These are phyloP conservation scores for Fusarium sp. DNA, from an alignment of 2,329 filamentous ascomycete species.

Conservation along the genomic window DNA sequence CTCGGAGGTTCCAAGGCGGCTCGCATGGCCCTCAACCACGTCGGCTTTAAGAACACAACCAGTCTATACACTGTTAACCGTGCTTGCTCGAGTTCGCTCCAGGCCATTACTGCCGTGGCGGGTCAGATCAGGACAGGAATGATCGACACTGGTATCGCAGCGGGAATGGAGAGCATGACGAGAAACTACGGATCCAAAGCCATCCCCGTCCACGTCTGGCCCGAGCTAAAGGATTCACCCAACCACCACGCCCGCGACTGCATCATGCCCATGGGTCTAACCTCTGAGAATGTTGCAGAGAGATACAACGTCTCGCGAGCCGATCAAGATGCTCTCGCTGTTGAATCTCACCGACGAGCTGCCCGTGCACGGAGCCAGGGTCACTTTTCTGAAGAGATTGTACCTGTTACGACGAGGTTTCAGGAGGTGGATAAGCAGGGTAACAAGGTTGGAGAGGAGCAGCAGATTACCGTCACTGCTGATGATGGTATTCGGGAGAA, in stretches of 20 bases:
- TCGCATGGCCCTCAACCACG: constrained; percentile 89
- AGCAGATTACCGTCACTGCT: constrained; percentile 73
- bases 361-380: constrained; percentile 75
- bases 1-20: constrained; percentile 91
- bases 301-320: constrained; percentile 77
- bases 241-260: constrained; percentile 82
- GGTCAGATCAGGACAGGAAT: constrained; percentile 79
- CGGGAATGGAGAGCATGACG: constrained; percentile 97
- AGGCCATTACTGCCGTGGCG: constrained; percentile 79
- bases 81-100: constrained; percentile 82
- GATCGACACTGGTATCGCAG: constrained; percentile 80
- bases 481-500: constrained; percentile 86
- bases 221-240: constrained; percentile 71
- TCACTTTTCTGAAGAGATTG: constrained; percentile 80
- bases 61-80: constrained; percentile 89
- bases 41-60: constrained; percentile 77
- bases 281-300: constrained; percentile 86
- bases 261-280: constrained; percentile 94
- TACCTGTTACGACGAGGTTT: constrained; percentile 79
- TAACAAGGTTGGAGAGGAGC: constrained; percentile 63
- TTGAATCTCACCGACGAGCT: constrained; percentile 78
- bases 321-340: constrained; percentile 88
- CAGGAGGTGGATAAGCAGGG: constrained; percentile 72
- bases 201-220: constrained; percentile 87
- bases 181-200: constrained; percentile 86